Evolutionary conservation across 139 green algal genomes (phyloP), one percentile per base, ranked within the genome.

Genomic region (Tetradesmus lagerheimii): DNA sequence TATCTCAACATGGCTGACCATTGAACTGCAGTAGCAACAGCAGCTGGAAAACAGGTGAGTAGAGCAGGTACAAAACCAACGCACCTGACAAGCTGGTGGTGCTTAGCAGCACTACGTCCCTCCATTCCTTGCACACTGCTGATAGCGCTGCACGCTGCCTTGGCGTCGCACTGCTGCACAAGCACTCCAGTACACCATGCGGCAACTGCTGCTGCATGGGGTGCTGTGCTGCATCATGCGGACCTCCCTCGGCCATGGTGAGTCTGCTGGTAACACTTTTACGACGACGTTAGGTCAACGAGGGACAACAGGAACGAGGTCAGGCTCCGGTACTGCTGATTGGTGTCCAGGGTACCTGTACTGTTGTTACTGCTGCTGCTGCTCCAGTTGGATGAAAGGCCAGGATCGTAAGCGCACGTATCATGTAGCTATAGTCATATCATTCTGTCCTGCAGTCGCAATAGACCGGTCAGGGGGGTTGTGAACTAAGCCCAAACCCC

Each of bases 121-220:
- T 50, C 83, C 83, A 88, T 5, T 80, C 62, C 14, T 64, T 38
- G 38, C 83, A 88, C 4, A 88, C 83, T 23, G 39, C 39, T 41
- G 62, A 80, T 1, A 77, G 12, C 5, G 57, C 57, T 71, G 57
- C 57, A 71, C 57, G 57, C 57, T 71, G 57, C 57, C 57, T 71
- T 71, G 57, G 57, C 57, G 37, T 80, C 53, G 64, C 64, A 11
- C 31, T 79, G 71, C 71, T 79, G 71, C 71, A 79, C 71, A 79
- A 20, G 71, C 35, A 80, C 45, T 75, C 81, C 50, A 74, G 37
- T 31, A 75, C 81, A 20, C 81, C 81, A 38, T 86, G 35, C 62
- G 50, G 81, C 81, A 74, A 50, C n/a, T 76, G n/a, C 45, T 71
- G 57, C 57, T 71, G 57, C 57, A 71, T n/a, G 2, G 31, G 23